These are phyloP conservation scores for Podila epicladia DNA, from an alignment of 192 early-diverging fungal genomes.

Conservation along the genomic window DNA sequence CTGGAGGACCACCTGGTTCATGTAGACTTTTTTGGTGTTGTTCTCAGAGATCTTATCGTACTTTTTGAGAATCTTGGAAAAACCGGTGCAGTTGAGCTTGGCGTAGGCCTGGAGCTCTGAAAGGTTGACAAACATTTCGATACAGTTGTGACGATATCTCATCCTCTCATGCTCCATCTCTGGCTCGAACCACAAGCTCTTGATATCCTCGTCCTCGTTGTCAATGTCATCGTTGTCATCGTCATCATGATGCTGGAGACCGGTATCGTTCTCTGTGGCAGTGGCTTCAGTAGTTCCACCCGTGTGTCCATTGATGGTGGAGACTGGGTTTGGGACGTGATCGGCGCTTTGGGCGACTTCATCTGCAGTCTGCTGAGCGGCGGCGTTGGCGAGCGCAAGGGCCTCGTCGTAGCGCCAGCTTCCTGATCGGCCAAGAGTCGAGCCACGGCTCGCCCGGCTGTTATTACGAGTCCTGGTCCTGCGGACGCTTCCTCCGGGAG, in stretches of 20 bases:
- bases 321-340: slow-evolving; percentile 18
- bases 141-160: slow-evolving; percentile 56
- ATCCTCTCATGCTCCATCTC: slow-evolving; percentile 51
- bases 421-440: slow-evolving; percentile 30
- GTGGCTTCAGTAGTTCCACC: slow-evolving; percentile 1
- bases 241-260: slow-evolving; percentile 2
- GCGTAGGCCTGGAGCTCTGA: slow-evolving; percentile 90
- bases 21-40: slow-evolving; percentile 74
- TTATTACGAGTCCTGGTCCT: slow-evolving; percentile 43
- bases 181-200: slow-evolving; percentile 45
- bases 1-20: slow-evolving; percentile 67
- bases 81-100: slow-evolving; percentile 91
- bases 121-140: slow-evolving; percentile 85
- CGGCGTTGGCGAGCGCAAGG: slow-evolving; percentile 17
- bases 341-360: slow-evolving; percentile 3
- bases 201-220: slow-evolving; percentile 29
- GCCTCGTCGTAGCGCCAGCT: slow-evolving; percentile 47
- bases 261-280: neutral
- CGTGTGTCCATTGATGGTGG: neutral
- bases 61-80: slow-evolving; percentile 96
- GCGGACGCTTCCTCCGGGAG: slow-evolving; percentile 25
- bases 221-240: slow-evolving; percentile 24
- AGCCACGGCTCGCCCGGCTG: slow-evolving; percentile 32
- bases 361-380: slow-evolving; percentile 9
- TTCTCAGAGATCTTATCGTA: slow-evolving; percentile 93